Conservation (phyloP, 2,329 filamentous ascomycete genomes). For the Alternaria postmessia region DNA sequence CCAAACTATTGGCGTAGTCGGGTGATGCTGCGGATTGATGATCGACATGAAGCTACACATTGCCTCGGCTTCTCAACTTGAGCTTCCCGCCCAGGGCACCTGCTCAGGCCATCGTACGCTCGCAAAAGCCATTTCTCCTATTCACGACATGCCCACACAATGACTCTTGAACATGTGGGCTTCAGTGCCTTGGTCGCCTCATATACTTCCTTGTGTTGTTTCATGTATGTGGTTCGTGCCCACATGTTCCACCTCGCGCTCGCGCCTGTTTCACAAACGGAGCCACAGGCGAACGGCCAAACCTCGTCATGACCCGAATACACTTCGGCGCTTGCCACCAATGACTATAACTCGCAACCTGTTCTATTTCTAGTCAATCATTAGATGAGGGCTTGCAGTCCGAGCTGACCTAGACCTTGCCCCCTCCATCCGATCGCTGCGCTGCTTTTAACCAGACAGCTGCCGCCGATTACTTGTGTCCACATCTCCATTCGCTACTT, state of each 20-base stretch:
- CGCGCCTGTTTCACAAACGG: constrained; percentile 23
- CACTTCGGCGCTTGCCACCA: constrained; percentile 19
- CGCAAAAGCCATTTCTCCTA: not conserved
- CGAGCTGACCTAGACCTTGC: constrained; percentile 17
- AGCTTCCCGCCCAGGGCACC: not conserved
- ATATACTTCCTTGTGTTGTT: constrained; percentile 18
- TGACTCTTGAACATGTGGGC: constrained; percentile 8
- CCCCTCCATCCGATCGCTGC: constrained; percentile 27
- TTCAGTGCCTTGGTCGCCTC: constrained; percentile 17
- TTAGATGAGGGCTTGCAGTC: constrained; percentile 17
- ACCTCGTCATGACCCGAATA: constrained; percentile 26
- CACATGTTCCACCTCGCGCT: constrained; percentile 21
- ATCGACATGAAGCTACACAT: constrained; percentile 10
- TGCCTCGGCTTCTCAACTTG: constrained; percentile 17
- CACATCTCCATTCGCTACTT: constrained; percentile 11
- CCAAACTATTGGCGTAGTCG: not conserved
- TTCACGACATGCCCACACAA: constrained; percentile 13
- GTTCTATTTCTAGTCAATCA: constrained; percentile 26
- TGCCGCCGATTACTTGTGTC: constrained; percentile 20
- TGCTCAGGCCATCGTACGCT: constrained; percentile 16
- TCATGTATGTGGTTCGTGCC: constrained; percentile 21
- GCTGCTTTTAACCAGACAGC: constrained; percentile 25
- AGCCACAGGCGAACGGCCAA: constrained; percentile 12
- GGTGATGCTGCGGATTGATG: not conserved
- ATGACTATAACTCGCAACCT: constrained; percentile 12